Conservation (phyloP, 441 rosid species). For the Populus hybrid region DNA sequence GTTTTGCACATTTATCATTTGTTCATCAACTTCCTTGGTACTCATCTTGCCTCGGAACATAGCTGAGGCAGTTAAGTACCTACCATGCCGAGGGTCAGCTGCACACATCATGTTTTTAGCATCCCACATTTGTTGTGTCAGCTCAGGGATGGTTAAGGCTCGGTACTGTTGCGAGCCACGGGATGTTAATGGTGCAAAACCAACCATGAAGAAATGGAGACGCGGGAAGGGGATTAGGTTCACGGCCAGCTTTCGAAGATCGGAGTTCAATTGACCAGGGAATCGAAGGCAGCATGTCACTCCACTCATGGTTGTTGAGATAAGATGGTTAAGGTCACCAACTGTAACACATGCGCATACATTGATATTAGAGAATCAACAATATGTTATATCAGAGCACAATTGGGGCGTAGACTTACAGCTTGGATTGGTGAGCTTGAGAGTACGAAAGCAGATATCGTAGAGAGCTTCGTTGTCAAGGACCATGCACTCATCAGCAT, state of each 20-base stretch:
- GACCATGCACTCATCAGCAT: too few species aligned
- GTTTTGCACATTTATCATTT: slow-evolving; percentile 48
- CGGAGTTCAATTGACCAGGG: slow-evolving; percentile 52
- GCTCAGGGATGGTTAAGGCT: slow-evolving; percentile 47
- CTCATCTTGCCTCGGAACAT: slow-evolving; percentile 50
- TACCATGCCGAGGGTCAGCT: slow-evolving; percentile 42
- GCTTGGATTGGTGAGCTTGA: slow-evolving; percentile 48
- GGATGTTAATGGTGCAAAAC: slow-evolving; percentile 47
- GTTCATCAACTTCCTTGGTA: slow-evolving; percentile 48
- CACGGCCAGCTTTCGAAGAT: slow-evolving; percentile 47
- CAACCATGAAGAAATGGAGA: slow-evolving; percentile 55
- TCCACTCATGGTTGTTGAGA: slow-evolving; percentile 54
- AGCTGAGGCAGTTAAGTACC: slow-evolving; percentile 46
- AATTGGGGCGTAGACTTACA: slow-evolving; percentile 24
- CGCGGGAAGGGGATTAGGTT: slow-evolving; percentile 52
- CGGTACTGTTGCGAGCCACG: slow-evolving; percentile 49
- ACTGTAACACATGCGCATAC: slow-evolving; percentile 15
- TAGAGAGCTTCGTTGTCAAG: slow-evolving; percentile 23
- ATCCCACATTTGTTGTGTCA: slow-evolving; percentile 56
- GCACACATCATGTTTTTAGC: slow-evolving; percentile 13
- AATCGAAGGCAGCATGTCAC: slow-evolving; percentile 54
- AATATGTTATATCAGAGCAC: background rate
- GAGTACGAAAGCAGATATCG: slow-evolving; percentile 49
- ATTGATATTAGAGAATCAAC: background rate
- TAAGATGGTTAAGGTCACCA: slow-evolving; percentile 51